Base-by-base conservation (phyloP, 768 basidiomycete species). In the Pleurotus ostreatus region DNA sequence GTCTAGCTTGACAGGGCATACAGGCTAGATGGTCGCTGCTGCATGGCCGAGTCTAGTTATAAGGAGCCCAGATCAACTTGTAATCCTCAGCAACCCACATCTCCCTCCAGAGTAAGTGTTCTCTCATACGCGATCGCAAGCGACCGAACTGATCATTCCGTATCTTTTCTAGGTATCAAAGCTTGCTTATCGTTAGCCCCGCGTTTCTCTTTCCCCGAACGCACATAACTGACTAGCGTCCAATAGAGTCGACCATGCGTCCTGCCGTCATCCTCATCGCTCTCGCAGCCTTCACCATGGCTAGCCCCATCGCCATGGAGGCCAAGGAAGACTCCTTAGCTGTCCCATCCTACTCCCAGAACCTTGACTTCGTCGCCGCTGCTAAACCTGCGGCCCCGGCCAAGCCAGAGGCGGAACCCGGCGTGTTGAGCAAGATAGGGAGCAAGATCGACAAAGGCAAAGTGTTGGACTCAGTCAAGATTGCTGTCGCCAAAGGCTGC, bases 251-350 rank as follows among this genome's bases (percentile, higher is more conserved):
- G 49, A 52, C 49, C 49, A 52, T 52, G 49, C 49, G 49, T 52
- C 49, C 49, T 52, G 49, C 49, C 38, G 22, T 52, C 49, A 40
- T 52, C 49, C 49, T 52, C 37, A 25, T 52, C n/a, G 49, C 49
- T 23, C 38, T 52, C 49, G 37, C 49, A 12, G 38, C 49, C 9
- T 39, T 52, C 38, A 18, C 49, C 15, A 20, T 52, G 18, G 49
- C 49, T 15, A 26, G 49, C 37, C 49, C 49, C 37, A 12, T 52
- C 37, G 37, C 41, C 41, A 44, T n/a, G n/a, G 41, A 44, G 41
- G 41, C 41, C 20, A 20, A n/a, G 9, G 41, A 44, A 9, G 41
- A 44, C 41, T n/a, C n/a, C 41, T 5, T 44, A 0, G 41, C 41
- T 3, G 41, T 44, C 20, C 41, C 41, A n/a, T 44, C 41, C n/a